These are phyloP conservation scores for Aquilaria malaccensis DNA, from an alignment of 345 rosid genomes.

Conservation along the genomic window DNA sequence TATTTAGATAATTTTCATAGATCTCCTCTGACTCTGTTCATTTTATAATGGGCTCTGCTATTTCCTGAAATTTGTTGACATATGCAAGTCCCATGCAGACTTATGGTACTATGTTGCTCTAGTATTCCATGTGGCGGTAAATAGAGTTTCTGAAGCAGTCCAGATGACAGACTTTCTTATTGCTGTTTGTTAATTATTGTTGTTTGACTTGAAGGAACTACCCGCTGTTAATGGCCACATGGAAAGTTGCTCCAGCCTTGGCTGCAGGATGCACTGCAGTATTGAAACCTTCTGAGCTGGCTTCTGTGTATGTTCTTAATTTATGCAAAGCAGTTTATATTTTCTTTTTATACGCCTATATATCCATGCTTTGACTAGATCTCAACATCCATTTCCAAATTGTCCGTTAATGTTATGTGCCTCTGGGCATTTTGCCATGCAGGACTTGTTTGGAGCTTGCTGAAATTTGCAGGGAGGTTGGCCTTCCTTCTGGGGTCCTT, in stretches of 20 bases:
- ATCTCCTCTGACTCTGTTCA: too few species aligned
- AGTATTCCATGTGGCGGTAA: too few species aligned
- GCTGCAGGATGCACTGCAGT: conserved; percentile 97
- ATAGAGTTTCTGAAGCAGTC: too few species aligned
- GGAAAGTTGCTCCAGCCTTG: conserved; percentile 99
- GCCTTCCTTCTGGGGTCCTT: conserved; percentile 95
- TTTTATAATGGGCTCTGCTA: too few species aligned
- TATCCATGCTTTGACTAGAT: conserved; percentile 9
- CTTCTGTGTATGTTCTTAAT: conserved; percentile 61
- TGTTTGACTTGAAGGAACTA: conserved; percentile 68
- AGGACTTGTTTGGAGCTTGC: conserved; percentile 99
- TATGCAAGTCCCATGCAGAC: too few species aligned
- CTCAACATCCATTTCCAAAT: too few species aligned
- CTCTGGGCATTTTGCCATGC: conserved; percentile 9
- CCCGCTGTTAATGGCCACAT: conserved; percentile 84
- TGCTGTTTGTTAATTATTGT: background rate
- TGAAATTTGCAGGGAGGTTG: conserved; percentile 79
- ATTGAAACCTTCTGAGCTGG: conserved; percentile 85
- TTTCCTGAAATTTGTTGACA: too few species aligned
- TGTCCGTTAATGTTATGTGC: too few species aligned
- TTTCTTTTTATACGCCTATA: conserved; percentile 10
- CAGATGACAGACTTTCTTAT: too few species aligned
- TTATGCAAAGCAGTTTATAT: conserved; percentile 8
- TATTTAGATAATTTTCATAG: too few species aligned
- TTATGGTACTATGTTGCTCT: too few species aligned